Conservation (phyloP, 805 yeast species). For the Babjeviella inositovora region DNA sequence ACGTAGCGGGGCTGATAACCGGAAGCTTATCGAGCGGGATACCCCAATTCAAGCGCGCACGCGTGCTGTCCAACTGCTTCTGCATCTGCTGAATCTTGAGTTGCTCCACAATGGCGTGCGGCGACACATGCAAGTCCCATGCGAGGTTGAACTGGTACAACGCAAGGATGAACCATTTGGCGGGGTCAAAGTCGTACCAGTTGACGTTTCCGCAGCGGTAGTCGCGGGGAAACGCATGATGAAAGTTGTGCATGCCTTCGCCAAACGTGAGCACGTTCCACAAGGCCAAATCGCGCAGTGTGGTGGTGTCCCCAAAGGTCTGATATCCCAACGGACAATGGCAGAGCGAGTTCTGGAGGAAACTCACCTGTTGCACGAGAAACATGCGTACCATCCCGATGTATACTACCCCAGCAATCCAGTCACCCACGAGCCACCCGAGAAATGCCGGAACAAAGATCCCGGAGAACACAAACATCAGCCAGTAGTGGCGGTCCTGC, state of each 20-base stretch:
- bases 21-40: conserved; percentile 49
- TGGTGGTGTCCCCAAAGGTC: conserved; percentile 78
- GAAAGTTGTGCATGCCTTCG: conserved; percentile 85
- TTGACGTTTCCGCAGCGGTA: conserved; percentile 73
- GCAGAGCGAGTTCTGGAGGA: conserved; percentile 75
- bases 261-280: conserved; percentile 79
- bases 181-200: conserved; percentile 84
- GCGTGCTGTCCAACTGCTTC: conserved; percentile 55
- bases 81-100: conserved; percentile 74
- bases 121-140: conserved; percentile 57
- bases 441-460: no score
- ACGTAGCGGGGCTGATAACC: conserved; percentile 55
- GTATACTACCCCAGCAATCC: conserved; percentile 66
- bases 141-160: conserved; percentile 55
- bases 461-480: no score
- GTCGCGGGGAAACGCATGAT: conserved; percentile 82
- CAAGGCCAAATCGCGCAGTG: conserved; percentile 70
- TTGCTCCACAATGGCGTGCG: conserved; percentile 71
- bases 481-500: no score
- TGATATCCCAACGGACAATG: conserved; percentile 81
- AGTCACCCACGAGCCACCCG: no score
- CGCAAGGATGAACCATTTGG: conserved; percentile 44
- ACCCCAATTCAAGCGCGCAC: conserved; percentile 61
- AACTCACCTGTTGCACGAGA: conserved; percentile 70
- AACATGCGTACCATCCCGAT: conserved; percentile 61